Evolutionary conservation across 192 early-diverging fungal genomes (phyloP), one percentile per base, ranked within the genome.

Genomic region (Glomus cerebriforme): DNA sequence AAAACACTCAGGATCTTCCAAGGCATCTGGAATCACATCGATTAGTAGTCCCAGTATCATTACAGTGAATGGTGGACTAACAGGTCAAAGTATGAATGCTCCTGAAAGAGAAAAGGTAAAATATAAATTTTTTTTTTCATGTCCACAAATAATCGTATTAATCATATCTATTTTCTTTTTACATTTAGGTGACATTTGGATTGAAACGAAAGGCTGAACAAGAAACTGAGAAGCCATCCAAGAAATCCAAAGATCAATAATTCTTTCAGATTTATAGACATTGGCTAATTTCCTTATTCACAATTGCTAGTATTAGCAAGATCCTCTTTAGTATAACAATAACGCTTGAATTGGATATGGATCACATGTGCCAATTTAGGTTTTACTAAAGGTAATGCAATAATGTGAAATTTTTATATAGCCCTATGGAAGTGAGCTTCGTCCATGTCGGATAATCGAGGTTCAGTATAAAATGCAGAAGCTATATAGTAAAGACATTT

Each of bases 41-140:
- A 64, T 49, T 24, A 81, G 72, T 7, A 63, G 73, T 22, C 82
- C 85, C 2, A 82, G 73, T 66, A 78, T 78, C 26, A 82, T 82
- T 24, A 43, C 77, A 13, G 62, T 81, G 3, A 81, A 83, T 54
- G 49, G 82, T 0, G 83, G 63, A 62, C 73, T 83, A 71, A 83
- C 85, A 9, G 81, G 82, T 9, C 81, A 82, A 22, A 82, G 85
- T 26, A 80, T 85, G 35, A 81, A 85, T 80, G 85, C 85, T 12
- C 85, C 85, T 1, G 83, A 85, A 73, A 79, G 85, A 54, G 85
- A 85, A 69, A 85, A 85, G 79, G 76, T 78, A 78, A n/a, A n/a
- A n/a, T 62, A 15, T 39, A 43, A 43, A 0, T 10, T 32, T 26
- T 15, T 32, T 27, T 6, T 77, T 1, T 49, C 27, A 67, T 32